Conservation (phyloP, 2,329 filamentous ascomycete species). For the Mollisia scopiformis region DNA sequence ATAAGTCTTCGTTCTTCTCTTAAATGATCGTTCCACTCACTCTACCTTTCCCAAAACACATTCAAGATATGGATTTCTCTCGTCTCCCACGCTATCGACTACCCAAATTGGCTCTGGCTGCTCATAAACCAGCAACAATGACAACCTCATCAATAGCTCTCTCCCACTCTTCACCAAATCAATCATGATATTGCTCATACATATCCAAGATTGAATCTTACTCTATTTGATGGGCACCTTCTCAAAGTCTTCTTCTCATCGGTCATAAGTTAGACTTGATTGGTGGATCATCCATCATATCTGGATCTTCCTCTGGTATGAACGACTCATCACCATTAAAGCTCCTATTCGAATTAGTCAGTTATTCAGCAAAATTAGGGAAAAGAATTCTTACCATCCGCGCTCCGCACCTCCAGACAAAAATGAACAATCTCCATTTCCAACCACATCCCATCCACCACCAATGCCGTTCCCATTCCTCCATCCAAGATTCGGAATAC, state of each 20-base stretch:
- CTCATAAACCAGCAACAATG: too few species aligned
- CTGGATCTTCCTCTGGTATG: not conserved
- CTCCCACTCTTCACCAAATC: too few species aligned
- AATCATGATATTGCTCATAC: too few species aligned
- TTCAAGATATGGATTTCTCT: too few species aligned
- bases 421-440: slow-evolving; percentile 86
- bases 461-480: slow-evolving; percentile 62
- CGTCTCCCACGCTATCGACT: too few species aligned
- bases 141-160: too few species aligned
- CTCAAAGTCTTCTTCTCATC: not conserved
- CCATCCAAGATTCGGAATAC: slow-evolving; percentile 54
- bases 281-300: slow-evolving; percentile 13
- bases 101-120: too few species aligned
- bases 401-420: slow-evolving; percentile 79
- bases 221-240: not conserved
- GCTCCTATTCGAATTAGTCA: slow-evolving; percentile 39
- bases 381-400: slow-evolving; percentile 69
- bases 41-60: too few species aligned
- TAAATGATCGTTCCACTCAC: too few species aligned
- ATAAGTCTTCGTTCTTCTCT: too few species aligned
- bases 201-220: too few species aligned
- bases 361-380: not conserved
- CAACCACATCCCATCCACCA: slow-evolving; percentile 79
- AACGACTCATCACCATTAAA: slow-evolving; percentile 64
- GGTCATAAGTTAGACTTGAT: not conserved